Percentiles rank a stretch among this genome's conserved stretches.
Evolutionary conservation across 257 asterid genomes (phyloP).

Genomic region (Dorcoceras hygrometricum): DNA sequence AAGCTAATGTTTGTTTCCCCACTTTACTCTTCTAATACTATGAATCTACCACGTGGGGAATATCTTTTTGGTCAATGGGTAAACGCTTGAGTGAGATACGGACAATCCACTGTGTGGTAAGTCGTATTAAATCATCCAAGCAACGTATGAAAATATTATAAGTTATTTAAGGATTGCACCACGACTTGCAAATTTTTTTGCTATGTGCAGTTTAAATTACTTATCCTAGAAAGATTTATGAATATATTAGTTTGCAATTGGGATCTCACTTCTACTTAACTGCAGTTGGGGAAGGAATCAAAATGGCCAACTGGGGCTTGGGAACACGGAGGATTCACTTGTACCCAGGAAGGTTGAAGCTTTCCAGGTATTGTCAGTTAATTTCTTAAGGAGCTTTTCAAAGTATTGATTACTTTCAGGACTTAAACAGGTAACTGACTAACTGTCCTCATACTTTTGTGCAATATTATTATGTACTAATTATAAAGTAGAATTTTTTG

Average conservation of each 20-base stretch:
- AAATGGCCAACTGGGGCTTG: conserved; percentile 97
- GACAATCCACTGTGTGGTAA: neutral
- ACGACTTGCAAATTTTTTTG: too few species aligned
- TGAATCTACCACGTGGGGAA: neutral
- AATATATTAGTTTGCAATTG: conserved; percentile 13
- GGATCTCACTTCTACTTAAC: conserved; percentile 26
- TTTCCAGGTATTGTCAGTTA: conserved; percentile 60
- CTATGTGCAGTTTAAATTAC: neutral
- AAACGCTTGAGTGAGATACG: neutral
- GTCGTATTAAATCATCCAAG: neutral
- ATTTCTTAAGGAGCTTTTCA: too few species aligned
- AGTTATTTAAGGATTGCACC: neutral
- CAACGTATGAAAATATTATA: neutral
- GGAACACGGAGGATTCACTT: conserved; percentile 85
- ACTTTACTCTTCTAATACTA: neutral
- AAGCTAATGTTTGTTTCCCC: neutral
- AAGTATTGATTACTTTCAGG: too few species aligned
- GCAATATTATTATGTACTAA: neutral
- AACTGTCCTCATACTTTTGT: too few species aligned
- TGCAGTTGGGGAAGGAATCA: conserved; percentile 98
- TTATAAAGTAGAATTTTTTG: neutral
- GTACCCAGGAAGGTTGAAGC: conserved; percentile 88
- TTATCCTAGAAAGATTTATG: neutral
- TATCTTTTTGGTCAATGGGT: neutral
- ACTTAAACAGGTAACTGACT: too few species aligned